Conservation (phyloP, 345 rosid species). For the Boechera divaricarpa region DNA sequence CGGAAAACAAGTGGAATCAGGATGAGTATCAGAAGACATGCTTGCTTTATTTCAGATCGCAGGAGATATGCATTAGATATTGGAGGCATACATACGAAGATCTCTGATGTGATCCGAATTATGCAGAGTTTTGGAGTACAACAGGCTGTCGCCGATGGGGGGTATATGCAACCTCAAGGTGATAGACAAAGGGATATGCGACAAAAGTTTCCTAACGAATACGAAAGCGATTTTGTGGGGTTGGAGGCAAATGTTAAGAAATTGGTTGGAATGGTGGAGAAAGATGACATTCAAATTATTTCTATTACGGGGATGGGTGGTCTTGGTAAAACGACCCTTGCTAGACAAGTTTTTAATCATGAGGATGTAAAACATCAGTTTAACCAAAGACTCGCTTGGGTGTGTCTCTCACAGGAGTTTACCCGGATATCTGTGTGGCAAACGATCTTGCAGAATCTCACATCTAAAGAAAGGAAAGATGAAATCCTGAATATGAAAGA, state of each 20-base stretch:
- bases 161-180: not conserved
- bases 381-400: not conserved
- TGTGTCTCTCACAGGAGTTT: not conserved
- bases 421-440: not conserved
- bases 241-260: not conserved
- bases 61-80: not conserved
- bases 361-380: not conserved
- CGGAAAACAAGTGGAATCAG: not conserved
- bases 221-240: not conserved
- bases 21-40: not conserved
- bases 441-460: not conserved
- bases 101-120: slow-evolving; percentile 28
- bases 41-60: not conserved
- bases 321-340: not conserved
- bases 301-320: not conserved
- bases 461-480: not conserved
- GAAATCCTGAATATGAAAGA: not conserved
- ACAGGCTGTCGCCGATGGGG: not conserved
- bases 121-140: not conserved
- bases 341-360: not conserved
- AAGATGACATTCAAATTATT: not conserved
- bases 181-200: not conserved
- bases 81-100: slow-evolving; percentile 24
- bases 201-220: not conserved
- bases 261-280: not conserved